phyloP scores from a whole-genome alignment of 768 basidiomycete species.

The Hericium erinaceus region DNA sequence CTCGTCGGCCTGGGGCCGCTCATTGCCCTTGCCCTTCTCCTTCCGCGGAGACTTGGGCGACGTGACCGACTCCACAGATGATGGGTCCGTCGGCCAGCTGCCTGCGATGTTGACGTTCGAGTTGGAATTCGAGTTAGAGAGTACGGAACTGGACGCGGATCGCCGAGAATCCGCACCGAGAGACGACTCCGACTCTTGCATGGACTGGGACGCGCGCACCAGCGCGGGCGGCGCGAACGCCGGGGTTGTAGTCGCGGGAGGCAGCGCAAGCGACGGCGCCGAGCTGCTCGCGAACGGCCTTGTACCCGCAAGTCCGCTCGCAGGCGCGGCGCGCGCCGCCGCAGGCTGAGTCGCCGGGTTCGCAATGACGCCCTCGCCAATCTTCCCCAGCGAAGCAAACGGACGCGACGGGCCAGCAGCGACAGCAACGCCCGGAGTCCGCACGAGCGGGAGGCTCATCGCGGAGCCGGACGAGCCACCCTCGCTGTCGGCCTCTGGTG shows the following conservation, averaged over 20 bases:
- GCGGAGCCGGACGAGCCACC: neutral
- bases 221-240: neutral
- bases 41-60: neutral
- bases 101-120: constrained; percentile 4
- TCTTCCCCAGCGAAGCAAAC: neutral
- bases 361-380: neutral
- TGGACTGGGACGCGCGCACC: neutral
- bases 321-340: neutral
- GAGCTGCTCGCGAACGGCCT: neutral
- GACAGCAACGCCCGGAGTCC: neutral
- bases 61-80: constrained; percentile 6
- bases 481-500: neutral
- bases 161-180: constrained; percentile 1
- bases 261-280: neutral
- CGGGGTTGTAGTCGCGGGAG: neutral
- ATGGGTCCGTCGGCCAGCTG: constrained; percentile 12
- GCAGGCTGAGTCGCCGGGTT: neutral
- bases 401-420: neutral
- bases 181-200: constrained; percentile 5
- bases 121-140: neutral
- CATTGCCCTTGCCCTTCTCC: neutral
- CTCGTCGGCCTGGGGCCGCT: neutral
- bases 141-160: constrained; percentile 8
- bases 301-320: neutral
- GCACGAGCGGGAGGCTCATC: neutral